Evolutionary conservation across 148 eudicot species (phyloP), one percentile per base, ranked within the genome.

Genomic region (Fagopyrum esculentum): DNA sequence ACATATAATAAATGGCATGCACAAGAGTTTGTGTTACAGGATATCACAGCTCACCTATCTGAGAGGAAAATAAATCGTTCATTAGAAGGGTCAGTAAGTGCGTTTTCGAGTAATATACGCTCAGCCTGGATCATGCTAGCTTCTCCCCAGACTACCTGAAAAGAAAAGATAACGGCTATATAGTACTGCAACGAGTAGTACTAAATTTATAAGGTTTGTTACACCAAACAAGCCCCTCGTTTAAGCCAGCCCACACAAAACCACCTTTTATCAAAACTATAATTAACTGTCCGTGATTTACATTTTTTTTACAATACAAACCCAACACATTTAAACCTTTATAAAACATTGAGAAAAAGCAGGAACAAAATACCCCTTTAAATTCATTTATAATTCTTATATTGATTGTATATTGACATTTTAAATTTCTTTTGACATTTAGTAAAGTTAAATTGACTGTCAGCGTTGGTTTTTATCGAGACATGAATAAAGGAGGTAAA

Each of bases 91-190:
- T 90, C 96, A 60, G 70, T 73, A 59, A 90, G 80, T 63, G 96
- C 96, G 79, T 82, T 76, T 80, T 79, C 77, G 73, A 90, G 92
- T 77, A 90, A 85, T 77, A 88, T 77, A 79, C 89, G 92, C 74
- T 90, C 96, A 68, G 96, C 96, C 80, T 87, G 87, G 73, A 90
- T 83, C 96, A 90, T 90, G 86, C 79, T 88, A 70, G 96, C 87
- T 84, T 76, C 92, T 80, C 96, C 96, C 96, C 96, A 90, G 75
- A 86, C 90, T 83, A 90, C 88, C 96, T 90, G 84, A 74, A 73
- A 77, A 81, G 30, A 44, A 80, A 69, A n/a, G 13, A 9, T 50
- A 50, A 50, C 17, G 5, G 17, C 59, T 55, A 55, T 55, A n/a
- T 55, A 16, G 16, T 16, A n/a, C 59, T 55, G 22, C 59, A 11